These are phyloP conservation scores for Coffea eugenioides DNA, from an alignment of 257 asterid species.

Conservation along the genomic window DNA sequence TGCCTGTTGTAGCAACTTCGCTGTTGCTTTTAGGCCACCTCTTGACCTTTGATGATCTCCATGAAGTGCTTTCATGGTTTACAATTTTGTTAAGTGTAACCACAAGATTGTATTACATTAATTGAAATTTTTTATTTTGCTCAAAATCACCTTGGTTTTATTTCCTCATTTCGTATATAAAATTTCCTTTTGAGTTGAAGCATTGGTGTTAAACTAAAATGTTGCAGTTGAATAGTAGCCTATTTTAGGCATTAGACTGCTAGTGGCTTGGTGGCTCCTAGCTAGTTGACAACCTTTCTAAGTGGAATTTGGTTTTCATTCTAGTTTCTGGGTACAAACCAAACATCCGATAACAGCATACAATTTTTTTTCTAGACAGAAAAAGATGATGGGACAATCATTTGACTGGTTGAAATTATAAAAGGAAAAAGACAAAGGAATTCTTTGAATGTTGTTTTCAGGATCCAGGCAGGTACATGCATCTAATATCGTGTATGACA, in stretches of 20 bases:
- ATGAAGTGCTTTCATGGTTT: not conserved
- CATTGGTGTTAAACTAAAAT: not conserved
- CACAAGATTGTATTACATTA: not conserved
- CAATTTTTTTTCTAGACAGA: no score
- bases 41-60: not conserved
- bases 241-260: not conserved
- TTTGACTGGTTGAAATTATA: no score
- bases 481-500: no score
- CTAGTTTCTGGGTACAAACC: not conserved
- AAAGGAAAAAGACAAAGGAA: not conserved
- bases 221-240: not conserved
- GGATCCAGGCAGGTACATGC: not conserved
- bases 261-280: not conserved
- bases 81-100: not conserved
- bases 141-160: not conserved
- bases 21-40: not conserved
- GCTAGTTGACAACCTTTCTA: not conserved
- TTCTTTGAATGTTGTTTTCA: not conserved
- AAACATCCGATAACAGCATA: not conserved
- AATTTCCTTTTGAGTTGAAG: not conserved
- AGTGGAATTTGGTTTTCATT: not conserved
- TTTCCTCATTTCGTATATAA: not conserved
- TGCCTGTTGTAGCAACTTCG: not conserved
- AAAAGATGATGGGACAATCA: not conserved
- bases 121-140: not conserved